phyloP scores from a whole-genome alignment of 139 green algal genomes.

The Micromonas commoda region DNA sequence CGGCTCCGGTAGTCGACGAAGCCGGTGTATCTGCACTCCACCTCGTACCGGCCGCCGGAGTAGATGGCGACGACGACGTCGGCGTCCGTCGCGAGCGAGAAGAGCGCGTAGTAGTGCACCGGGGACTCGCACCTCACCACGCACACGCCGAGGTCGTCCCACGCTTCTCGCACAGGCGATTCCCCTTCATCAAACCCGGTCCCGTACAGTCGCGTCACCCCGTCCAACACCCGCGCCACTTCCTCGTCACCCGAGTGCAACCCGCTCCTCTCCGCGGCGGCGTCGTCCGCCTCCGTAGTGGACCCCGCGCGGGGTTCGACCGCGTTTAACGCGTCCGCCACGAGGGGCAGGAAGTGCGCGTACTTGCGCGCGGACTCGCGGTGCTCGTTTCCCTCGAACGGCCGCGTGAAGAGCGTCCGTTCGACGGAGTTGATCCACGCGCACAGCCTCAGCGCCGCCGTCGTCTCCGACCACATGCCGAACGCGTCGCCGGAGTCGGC shows the following conservation, averaged over 20 bases:
- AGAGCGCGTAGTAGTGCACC: background rate
- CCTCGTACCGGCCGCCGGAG: conserved; percentile 42
- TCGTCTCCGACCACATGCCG: background rate
- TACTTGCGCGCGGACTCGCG: background rate
- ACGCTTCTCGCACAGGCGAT: too few relatives aligned
- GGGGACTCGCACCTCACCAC: background rate
- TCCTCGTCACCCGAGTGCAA: too few relatives aligned
- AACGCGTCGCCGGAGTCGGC: background rate
- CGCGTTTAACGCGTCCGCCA: too few relatives aligned
- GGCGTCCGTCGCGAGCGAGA: background rate
- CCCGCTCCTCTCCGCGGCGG: too few relatives aligned
- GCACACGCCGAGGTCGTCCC: too few relatives aligned
- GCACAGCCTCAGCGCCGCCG: background rate
- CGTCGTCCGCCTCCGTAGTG: too few relatives aligned
- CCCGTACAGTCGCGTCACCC: too few relatives aligned
- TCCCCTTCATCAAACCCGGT: too few relatives aligned
- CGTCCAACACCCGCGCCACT: too few relatives aligned
- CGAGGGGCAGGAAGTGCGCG: background rate
- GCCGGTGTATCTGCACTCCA: conserved; percentile 65
- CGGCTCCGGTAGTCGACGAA: conserved; percentile 49
- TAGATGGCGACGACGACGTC: conserved; percentile 21
- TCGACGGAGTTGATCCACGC: background rate
- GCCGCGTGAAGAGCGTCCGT: background rate
- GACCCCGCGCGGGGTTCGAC: too few relatives aligned
- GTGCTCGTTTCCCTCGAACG: conserved; percentile 3